A percentile compares a stretch with the other conserved stretches of the same genome.
Evolutionary conservation across 768 basidiomycete species (phyloP).

Genomic region (Scleroderma citrinum): DNA sequence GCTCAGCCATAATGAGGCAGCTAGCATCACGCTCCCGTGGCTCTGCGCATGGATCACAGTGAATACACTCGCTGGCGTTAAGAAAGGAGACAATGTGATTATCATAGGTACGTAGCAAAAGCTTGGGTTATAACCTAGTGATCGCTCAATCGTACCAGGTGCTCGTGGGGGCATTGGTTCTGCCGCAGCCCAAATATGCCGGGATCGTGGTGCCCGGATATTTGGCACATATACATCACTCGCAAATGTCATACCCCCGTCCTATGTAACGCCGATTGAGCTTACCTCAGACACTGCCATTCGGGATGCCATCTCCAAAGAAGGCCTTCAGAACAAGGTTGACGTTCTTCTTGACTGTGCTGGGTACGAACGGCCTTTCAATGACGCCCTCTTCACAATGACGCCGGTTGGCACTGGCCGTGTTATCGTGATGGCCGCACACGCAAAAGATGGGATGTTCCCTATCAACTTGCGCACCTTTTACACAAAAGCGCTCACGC

Average conservation of each 20-base stretch:
- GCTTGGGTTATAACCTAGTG: too few relatives aligned
- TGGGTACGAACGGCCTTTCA: conserved; percentile 28
- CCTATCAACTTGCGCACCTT: conserved; percentile 27
- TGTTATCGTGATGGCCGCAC: conserved; percentile 31
- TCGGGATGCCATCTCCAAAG: conserved; percentile 22
- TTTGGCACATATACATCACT: conserved; percentile 32
- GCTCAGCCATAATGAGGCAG: conserved; percentile 21
- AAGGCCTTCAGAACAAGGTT: conserved; percentile 24
- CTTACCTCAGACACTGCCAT: conserved; percentile 27
- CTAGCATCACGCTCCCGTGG: conserved; percentile 30
- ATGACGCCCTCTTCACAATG: conserved; percentile 30
- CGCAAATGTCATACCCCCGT: conserved; percentile 15
- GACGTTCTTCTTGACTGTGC: conserved; percentile 31
- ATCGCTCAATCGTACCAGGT: too few relatives aligned
- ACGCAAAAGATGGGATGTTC: conserved; percentile 28
- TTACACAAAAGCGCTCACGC: conserved; percentile 25
- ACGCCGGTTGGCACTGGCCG: conserved; percentile 27
- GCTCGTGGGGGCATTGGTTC: conserved; percentile 32
- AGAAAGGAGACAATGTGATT: conserved; percentile 27
- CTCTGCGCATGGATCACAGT: conserved; percentile 34
- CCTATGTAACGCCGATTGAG: conserved; percentile 28
- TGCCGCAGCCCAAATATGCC: conserved; percentile 28
- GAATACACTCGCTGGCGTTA: conserved; percentile 28
- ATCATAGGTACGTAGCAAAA: conserved; percentile 20
- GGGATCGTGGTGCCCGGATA: conserved; percentile 25